These are phyloP conservation scores for Lablab purpureus DNA, from an alignment of 306 rosid species.

Conservation along the genomic window DNA sequence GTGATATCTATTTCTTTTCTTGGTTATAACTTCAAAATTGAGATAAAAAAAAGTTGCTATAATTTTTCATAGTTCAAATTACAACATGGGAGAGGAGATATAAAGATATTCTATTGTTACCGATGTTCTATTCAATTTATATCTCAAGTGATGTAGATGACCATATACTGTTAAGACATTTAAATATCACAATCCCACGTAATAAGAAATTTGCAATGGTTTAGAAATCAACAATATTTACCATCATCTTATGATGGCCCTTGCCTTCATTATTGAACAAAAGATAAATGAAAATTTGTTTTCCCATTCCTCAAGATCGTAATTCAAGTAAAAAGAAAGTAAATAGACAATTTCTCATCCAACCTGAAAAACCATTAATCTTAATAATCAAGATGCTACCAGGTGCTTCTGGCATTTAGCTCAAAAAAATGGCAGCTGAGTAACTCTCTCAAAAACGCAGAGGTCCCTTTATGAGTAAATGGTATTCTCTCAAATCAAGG, in stretches of 20 bases:
- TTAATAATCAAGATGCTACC: conserved; percentile 3
- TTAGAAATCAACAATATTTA: neutral
- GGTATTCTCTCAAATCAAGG: conserved; percentile 88
- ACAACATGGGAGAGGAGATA: neutral
- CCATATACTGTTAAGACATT: conserved; percentile 18
- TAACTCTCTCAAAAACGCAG: conserved; percentile 87
- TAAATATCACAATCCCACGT: conserved; percentile 1
- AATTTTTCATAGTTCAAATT: conserved; percentile 4
- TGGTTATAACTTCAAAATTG: neutral
- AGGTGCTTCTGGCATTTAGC: neutral
- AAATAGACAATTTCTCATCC: neutral
- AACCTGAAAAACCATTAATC: neutral
- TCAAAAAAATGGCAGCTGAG: conserved; percentile 57
- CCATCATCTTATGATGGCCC: neutral
- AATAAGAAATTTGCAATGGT: neutral
- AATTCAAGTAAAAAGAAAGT: neutral
- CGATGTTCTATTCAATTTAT: neutral
- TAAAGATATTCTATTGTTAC: too few species aligned
- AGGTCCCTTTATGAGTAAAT: conserved; percentile 85
- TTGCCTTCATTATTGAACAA: conserved; percentile 18
- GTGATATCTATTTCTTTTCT: conserved; percentile 28
- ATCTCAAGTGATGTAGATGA: conserved; percentile 11
- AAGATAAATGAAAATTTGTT: neutral
- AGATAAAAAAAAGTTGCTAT: neutral
- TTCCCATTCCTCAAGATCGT: neutral